Conservation (phyloP, 2,329 filamentous ascomycete species). For the Clarireedia sp. region DNA sequence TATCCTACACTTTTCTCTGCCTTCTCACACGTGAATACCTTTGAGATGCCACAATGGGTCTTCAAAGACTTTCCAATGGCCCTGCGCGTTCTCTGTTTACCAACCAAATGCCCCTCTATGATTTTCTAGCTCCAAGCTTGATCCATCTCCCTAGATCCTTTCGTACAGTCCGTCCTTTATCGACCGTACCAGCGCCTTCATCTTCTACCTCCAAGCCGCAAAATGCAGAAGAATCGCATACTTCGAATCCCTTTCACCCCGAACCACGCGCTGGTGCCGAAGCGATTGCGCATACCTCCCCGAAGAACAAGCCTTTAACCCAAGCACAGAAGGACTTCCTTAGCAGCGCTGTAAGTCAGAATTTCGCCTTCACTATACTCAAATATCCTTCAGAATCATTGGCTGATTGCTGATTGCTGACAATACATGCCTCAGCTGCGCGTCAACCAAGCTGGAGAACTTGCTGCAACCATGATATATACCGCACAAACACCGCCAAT, state of each 20-base stretch:
- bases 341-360: slow-evolving; percentile 54
- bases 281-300: background rate
- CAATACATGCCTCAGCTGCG: slow-evolving; percentile 50
- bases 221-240: background rate
- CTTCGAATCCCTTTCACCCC: background rate
- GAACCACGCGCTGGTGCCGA: background rate
- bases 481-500: slow-evolving; percentile 79
- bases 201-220: background rate
- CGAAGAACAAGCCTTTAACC: slow-evolving; percentile 44
- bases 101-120: slow-evolving; percentile 25
- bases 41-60: background rate
- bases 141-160: slow-evolving; percentile 13
- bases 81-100: background rate
- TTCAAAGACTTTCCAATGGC: slow-evolving; percentile 11
- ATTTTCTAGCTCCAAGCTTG: slow-evolving; percentile 35
- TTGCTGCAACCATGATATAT: slow-evolving; percentile 95
- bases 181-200: slow-evolving; percentile 12
- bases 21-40: no score
- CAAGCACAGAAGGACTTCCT: slow-evolving; percentile 66
- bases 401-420: background rate
- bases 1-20: no score
- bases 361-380: background rate
- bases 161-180: slow-evolving; percentile 17
- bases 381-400: slow-evolving; percentile 1
- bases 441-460: slow-evolving; percentile 94